phyloP scores from a whole-genome alignment of 257 asterid genomes.

The Fraxinus anomala region DNA sequence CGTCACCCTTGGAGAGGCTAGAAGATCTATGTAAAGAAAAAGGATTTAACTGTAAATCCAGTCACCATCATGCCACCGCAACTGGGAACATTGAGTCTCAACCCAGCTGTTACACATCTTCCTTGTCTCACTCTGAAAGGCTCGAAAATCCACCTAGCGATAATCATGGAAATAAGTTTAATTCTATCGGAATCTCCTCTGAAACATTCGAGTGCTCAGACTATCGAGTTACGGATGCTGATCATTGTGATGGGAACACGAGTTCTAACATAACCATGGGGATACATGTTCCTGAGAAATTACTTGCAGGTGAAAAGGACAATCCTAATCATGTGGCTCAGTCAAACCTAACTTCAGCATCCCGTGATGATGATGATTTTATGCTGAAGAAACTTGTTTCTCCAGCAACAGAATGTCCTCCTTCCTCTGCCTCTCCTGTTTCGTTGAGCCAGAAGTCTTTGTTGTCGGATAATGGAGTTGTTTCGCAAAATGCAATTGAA shows the following conservation, averaged over 20 bases:
- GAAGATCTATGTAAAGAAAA: not conserved
- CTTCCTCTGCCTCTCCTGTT: conserved; percentile 38
- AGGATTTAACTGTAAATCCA: not conserved
- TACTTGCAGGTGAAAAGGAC: conserved; percentile 32
- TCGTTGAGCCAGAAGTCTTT: conserved; percentile 41
- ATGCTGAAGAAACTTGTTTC: conserved; percentile 46
- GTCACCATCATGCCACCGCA: conserved; percentile 42
- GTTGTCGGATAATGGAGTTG: conserved; percentile 39
- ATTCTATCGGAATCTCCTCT: conserved; percentile 26
- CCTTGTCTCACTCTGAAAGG: conserved; percentile 58
- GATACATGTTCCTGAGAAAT: conserved; percentile 29
- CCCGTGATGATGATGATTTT: conserved; percentile 51
- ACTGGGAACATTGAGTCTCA: conserved; percentile 48
- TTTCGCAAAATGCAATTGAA: conserved; percentile 44
- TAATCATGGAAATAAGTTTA: conserved; percentile 5
- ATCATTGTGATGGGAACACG: conserved; percentile 38
- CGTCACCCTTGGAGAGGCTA: not conserved
- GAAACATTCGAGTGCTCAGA: conserved; percentile 35
- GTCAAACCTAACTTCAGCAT: conserved; percentile 35
- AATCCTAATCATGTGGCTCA: conserved; percentile 25
- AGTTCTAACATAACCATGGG: conserved; percentile 30
- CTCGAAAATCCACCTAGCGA: conserved; percentile 37
- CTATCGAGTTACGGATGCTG: conserved; percentile 41
- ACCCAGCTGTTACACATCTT: conserved; percentile 56
- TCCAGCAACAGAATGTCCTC: conserved; percentile 34